Evolutionary conservation across 2,329 filamentous ascomycete genomes (phyloP).

Genomic region (Ceratocystis diversiconidia): DNA sequence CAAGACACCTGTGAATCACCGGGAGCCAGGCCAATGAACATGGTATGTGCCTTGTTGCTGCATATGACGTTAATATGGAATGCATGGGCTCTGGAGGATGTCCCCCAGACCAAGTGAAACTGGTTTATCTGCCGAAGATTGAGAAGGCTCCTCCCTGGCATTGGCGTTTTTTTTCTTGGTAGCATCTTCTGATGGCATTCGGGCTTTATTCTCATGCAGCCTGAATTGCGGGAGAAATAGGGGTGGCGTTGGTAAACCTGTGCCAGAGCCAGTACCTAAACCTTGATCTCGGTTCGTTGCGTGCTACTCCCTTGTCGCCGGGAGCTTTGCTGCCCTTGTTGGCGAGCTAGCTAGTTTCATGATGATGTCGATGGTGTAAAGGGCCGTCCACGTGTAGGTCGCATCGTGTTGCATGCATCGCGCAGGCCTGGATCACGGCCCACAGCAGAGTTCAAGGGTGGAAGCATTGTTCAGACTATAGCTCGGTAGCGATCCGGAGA

Average conservation of each 20-base stretch:
- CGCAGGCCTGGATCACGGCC: not conserved
- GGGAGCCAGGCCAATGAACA: not conserved
- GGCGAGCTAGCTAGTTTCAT: not conserved
- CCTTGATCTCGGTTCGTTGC: too few relatives aligned
- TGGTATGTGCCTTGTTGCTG: not conserved
- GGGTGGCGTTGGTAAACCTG: too few relatives aligned
- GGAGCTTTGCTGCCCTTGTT: not conserved
- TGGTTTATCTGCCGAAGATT: not conserved
- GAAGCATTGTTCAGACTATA: not conserved
- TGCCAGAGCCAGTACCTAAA: too few relatives aligned
- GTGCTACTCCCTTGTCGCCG: too few relatives aligned
- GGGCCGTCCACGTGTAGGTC: not conserved
- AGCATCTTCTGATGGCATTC: not conserved
- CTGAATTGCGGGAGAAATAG: too few relatives aligned
- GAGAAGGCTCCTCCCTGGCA: not conserved
- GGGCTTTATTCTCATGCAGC: too few relatives aligned
- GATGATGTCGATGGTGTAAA: not conserved
- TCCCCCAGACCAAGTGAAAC: not conserved
- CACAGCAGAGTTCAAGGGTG: not conserved
- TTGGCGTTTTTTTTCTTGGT: not conserved
- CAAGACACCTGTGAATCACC: constrained; percentile 4
- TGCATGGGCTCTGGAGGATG: not conserved
- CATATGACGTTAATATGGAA: not conserved
- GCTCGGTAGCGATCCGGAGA: not conserved
- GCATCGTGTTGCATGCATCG: not conserved